These are phyloP conservation scores for Erodium moschatum DNA, from an alignment of 441 rosid species.

Conservation along the genomic window DNA sequence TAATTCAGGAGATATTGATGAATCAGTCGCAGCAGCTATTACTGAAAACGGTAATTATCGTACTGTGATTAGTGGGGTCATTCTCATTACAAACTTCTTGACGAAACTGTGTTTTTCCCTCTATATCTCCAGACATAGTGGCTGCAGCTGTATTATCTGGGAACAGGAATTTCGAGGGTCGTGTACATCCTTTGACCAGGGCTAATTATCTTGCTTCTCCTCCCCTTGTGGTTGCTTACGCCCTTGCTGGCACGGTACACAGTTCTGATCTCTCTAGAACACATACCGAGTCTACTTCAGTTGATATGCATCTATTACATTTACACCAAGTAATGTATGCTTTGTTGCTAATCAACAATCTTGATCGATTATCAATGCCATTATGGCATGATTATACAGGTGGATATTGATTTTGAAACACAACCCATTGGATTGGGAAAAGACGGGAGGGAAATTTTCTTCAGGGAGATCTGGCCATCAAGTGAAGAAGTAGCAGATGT, in stretches of 20 bases:
- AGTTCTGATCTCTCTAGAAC: slow-evolving; percentile 1
- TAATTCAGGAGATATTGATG: slow-evolving; percentile 86
- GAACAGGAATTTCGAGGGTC: slow-evolving; percentile 90
- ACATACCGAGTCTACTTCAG: background rate
- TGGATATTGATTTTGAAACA: slow-evolving; percentile 64
- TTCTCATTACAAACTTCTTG: background rate
- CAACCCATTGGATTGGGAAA: slow-evolving; percentile 70
- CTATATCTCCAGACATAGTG: slow-evolving; percentile 50
- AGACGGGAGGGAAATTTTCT: slow-evolving; percentile 58
- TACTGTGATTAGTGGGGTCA: background rate
- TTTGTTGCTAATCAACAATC: slow-evolving; percentile 2
- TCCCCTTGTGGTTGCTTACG: slow-evolving; percentile 90
- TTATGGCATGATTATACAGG: slow-evolving; percentile 37
- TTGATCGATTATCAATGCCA: background rate
- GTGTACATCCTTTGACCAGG: slow-evolving; percentile 85
- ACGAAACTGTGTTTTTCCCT: background rate
- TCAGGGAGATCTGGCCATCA: slow-evolving; percentile 88
- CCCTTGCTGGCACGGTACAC: slow-evolving; percentile 84
- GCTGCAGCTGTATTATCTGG: slow-evolving; percentile 93
- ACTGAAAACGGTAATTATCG: slow-evolving; percentile 58
- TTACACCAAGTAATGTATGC: background rate
- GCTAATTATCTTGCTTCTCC: slow-evolving; percentile 97
- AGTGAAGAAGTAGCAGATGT: slow-evolving; percentile 77
- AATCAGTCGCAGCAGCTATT: slow-evolving; percentile 71
- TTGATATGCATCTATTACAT: background rate